Evolutionary conservation across 768 basidiomycete genomes (phyloP).

Genomic region (Leccinum fibrillosum): DNA sequence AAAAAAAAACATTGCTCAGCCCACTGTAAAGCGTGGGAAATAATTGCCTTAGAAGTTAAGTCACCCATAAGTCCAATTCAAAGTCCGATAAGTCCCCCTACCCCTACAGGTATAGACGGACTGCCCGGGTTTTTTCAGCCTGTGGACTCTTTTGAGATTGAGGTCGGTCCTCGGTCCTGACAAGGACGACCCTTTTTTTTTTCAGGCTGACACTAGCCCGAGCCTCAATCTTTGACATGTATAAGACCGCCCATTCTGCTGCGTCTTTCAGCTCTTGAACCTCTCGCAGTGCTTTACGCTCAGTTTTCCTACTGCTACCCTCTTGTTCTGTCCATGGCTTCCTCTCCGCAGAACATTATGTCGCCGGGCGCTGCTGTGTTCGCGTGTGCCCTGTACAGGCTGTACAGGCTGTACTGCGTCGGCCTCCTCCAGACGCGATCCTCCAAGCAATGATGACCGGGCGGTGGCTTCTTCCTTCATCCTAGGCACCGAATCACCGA

Average conservation of each 20-base stretch:
- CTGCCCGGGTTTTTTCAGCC: not conserved
- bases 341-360: not conserved
- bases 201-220: not conserved
- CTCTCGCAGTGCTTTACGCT: not conserved
- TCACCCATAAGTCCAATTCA: too few relatives aligned
- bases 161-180: not conserved
- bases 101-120: too few relatives aligned
- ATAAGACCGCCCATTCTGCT: not conserved
- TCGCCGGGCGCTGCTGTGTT: not conserved
- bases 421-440: slow-evolving; percentile 1
- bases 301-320: not conserved
- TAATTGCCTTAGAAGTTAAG: too few relatives aligned
- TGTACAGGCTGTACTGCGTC: not conserved
- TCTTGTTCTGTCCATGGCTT: slow-evolving; percentile 6
- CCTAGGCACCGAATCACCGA: not conserved
- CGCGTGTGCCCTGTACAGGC: not conserved
- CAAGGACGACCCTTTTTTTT: not conserved
- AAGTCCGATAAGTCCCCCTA: too few relatives aligned
- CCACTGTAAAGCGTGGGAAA: too few relatives aligned
- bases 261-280: too few relatives aligned
- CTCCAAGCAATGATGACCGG: not conserved
- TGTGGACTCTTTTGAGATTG: not conserved
- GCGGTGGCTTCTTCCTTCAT: not conserved
- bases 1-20: too few relatives aligned
- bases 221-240: not conserved